These are phyloP conservation scores for Saxophila tyrrhenica DNA, from an alignment of 495 filamentous ascomycete species.

Conservation along the genomic window DNA sequence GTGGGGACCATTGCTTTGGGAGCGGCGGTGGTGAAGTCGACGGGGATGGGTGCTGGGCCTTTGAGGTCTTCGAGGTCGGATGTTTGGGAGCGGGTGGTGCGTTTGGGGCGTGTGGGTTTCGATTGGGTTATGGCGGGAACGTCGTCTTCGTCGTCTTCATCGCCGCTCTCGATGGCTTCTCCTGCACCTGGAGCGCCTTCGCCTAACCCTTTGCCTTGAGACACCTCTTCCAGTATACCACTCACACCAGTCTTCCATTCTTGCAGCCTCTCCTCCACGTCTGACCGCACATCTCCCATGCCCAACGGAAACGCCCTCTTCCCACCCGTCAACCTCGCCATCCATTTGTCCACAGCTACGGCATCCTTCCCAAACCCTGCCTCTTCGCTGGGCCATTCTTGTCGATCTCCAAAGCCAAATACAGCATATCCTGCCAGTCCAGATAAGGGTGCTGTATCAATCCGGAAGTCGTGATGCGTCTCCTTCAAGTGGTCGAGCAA, in stretches of 20 bases:
- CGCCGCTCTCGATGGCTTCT: slow-evolving; percentile 71
- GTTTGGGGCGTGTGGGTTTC: no score
- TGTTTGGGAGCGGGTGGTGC: slow-evolving; percentile 27
- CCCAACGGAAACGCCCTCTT: slow-evolving; percentile 78
- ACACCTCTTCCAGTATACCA: slow-evolving; percentile 55
- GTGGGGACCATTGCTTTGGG: slow-evolving; percentile 84
- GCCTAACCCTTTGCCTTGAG: slow-evolving; percentile 52
- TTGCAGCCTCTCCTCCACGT: slow-evolving; percentile 48
- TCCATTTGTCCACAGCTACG: slow-evolving; percentile 81
- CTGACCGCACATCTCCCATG: slow-evolving; percentile 61
- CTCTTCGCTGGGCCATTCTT: slow-evolving; percentile 80
- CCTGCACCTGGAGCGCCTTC: slow-evolving; percentile 75
- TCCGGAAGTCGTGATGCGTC: slow-evolving; percentile 90
- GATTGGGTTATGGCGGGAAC: no score
- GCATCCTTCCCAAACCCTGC: slow-evolving; percentile 90
- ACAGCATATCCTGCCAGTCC: slow-evolving; percentile 74
- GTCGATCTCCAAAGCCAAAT: slow-evolving; percentile 83
- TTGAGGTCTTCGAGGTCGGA: slow-evolving; percentile 69
- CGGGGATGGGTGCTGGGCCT: slow-evolving; percentile 52
- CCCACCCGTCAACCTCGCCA: slow-evolving; percentile 76
- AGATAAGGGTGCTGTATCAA: slow-evolving; percentile 76
- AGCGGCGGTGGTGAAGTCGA: slow-evolving; percentile 73
- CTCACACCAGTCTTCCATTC: slow-evolving; percentile 72
- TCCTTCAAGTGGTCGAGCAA: slow-evolving; percentile 77
- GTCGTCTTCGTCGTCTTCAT: slow-evolving; percentile 57